Evolutionary conservation across 116 monocot genomes (phyloP).

Genomic region (Phalaenopsis hybrid): DNA sequence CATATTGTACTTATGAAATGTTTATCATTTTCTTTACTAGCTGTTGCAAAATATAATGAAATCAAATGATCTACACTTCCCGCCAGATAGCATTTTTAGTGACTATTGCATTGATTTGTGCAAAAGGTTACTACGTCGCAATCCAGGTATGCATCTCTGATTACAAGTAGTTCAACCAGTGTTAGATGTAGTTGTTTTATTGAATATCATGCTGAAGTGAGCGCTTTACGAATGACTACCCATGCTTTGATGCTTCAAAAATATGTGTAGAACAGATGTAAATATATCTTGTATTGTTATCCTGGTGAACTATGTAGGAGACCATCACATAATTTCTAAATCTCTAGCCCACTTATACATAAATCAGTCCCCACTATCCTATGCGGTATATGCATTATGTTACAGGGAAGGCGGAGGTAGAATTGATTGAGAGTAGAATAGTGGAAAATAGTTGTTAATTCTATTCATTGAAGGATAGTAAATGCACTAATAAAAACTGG

Average conservation of each 20-base stretch:
- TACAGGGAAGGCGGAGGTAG: background rate
- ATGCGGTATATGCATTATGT: background rate
- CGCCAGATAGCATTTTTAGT: constrained; percentile 56
- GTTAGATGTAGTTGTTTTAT: background rate
- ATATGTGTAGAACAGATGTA: background rate
- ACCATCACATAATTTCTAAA: background rate
- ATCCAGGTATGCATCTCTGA: constrained; percentile 59
- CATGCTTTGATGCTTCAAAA: background rate
- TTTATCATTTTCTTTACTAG: constrained; percentile 29
- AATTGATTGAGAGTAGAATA: background rate
- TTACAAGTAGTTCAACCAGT: background rate
- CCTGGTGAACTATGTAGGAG: background rate
- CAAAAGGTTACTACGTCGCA: constrained; percentile 68
- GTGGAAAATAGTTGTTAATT: background rate
- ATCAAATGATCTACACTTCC: constrained; percentile 65
- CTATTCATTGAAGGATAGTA: background rate
- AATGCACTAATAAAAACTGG: background rate
- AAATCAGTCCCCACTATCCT: background rate
- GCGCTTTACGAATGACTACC: background rate
- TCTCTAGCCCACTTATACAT: background rate
- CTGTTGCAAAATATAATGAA: constrained; percentile 81
- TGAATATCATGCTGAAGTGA: background rate
- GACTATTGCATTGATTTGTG: constrained; percentile 86
- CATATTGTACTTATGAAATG: constrained; percentile 10
- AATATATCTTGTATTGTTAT: too few species aligned